Evolutionary conservation across 1,284 basidiomycete species (phyloP), one percentile per base, ranked within the genome.

Genomic region (Phenoliferia sp.): DNA sequence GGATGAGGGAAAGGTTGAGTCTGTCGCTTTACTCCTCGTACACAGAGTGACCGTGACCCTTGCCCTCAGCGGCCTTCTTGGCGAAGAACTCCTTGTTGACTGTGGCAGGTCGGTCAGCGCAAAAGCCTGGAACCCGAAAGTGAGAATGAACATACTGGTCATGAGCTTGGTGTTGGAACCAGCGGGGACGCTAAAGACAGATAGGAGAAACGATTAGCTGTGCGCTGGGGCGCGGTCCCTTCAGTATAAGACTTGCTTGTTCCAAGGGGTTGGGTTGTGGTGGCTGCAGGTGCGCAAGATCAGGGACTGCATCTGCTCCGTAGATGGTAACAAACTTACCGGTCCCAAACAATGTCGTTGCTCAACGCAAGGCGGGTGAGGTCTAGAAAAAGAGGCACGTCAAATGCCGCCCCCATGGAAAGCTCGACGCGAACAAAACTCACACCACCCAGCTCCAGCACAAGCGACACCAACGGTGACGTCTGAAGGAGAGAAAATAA

Each of bases 361-460:
- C 39, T 44, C 15, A 22, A 15, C 39, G 39, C 39, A 26, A 62
- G 34, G 61, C 28, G 61, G 33, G 50, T 35, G 34, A 62, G 61
- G 61, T 62, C 56, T 58, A 32, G 5, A 28, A 33, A 26, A 22
- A 10, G 60, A n/a, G 31, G 29, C 7, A 10, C 15, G 59, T 48
- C 39, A 52, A 32, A 16, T 31, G 22, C 19, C 16, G n/a, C 17
- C 19, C 26, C 29, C n/a, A n/a, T n/a, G n/a, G 35, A 15, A 29
- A 19, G 28, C 10, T 29, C 26, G 17, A 48, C 10, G 44, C n/a
- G n/a, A 31, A 32, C 16, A 15, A 7, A 5, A 62, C 61, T 56
- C 17, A 62, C 61, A 63, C 62, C 62, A 63, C 29, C 55, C 62
- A 12, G 62, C 54, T 26, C 62, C 62, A 16, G 29, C 54, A 32